Evolutionary conservation across 1,139 yeast genomes (phyloP), one percentile per base, ranked within the genome.

Genomic region (Taiozyma onychis): DNA sequence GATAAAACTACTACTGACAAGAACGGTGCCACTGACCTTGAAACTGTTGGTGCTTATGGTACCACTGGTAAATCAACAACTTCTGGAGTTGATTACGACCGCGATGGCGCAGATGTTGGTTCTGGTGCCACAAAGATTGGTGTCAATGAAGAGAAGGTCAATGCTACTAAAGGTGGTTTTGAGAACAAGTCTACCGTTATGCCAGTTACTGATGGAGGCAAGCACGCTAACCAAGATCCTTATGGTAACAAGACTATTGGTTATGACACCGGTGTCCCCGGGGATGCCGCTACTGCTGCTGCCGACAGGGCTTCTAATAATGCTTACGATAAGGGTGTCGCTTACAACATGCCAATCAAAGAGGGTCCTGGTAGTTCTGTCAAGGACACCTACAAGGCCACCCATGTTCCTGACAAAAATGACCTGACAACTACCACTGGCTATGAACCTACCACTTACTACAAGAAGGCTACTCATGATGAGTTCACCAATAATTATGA

Each of bases 121-220:
- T 27, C 21, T 18, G 59, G 59, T 24, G 56, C 61, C 3, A 57
- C 58, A 6, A 52, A 44, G 32, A 51, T 54, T 13, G 58, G 57
- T 39, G 50, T 41, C 4, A 55, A 55, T 32, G 49, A 57, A 6
- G 50, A 35, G 4, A 32, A 47, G 32, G 43, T 47, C 9, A 34
- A 34, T 10, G n/a, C 46, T 42, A 16, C 24, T 10, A 28, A 45
- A n/a, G 22, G 30, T 4, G 49, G 50, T 14, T 54, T 28, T 47
- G 61, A 59, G 50, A 57, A 54, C 44, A 59, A 57, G 52, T 51
- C 54, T 39, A 58, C 61, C 34, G 58, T 52, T 14, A 30, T 54
- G 13, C 61, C 60, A 18, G 56, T 57, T 37, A 55, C 53, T 7
- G 43, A 42, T 14, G 46, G 47, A 22, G 44, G 45, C 16, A 44